These are phyloP conservation scores for Camillea tinctor DNA, from an alignment of 2,329 filamentous ascomycete species.

Conservation along the genomic window DNA sequence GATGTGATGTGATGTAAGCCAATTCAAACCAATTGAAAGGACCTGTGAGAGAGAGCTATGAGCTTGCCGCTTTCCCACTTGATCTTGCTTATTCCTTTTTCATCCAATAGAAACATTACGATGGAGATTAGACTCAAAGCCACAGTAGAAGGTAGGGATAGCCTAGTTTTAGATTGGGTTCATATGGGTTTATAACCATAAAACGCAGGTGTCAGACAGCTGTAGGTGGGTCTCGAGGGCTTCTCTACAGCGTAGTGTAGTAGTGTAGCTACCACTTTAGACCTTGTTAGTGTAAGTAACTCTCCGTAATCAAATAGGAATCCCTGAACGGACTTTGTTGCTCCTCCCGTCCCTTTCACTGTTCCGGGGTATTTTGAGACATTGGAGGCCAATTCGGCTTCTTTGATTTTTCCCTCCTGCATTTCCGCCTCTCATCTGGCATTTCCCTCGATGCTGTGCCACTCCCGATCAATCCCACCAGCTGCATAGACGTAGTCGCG, in stretches of 20 bases:
- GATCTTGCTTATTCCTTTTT: too few relatives aligned
- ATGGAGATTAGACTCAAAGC: too few relatives aligned
- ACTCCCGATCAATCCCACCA: conserved; percentile 7
- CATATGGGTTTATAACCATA: too few relatives aligned
- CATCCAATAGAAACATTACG: too few relatives aligned
- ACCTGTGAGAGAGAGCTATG: too few relatives aligned
- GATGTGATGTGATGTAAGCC: too few relatives aligned
- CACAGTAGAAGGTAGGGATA: too few relatives aligned
- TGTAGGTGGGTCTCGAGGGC: not conserved
- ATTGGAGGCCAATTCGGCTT: conserved; percentile 6
- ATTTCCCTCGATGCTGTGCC: conserved; percentile 12
- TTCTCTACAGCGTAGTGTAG: not conserved
- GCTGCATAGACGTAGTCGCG: not conserved
- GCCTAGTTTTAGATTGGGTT: too few relatives aligned
- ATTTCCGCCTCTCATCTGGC: conserved; percentile 13
- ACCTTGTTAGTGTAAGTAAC: not conserved
- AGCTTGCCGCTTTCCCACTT: too few relatives aligned
- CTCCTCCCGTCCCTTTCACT: conserved; percentile 21
- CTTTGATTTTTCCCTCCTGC: conserved; percentile 9
- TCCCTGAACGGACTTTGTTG: not conserved
- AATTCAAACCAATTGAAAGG: too few relatives aligned
- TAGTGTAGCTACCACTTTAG: not conserved
- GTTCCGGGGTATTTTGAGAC: conserved; percentile 17
- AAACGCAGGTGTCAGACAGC: not conserved
- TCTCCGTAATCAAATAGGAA: not conserved